A percentile compares a stretch with the other conserved stretches of the same genome.
These are phyloP conservation scores for Penicillium desertorum DNA, from an alignment of 495 filamentous ascomycete genomes.

Conservation along the genomic window DNA sequence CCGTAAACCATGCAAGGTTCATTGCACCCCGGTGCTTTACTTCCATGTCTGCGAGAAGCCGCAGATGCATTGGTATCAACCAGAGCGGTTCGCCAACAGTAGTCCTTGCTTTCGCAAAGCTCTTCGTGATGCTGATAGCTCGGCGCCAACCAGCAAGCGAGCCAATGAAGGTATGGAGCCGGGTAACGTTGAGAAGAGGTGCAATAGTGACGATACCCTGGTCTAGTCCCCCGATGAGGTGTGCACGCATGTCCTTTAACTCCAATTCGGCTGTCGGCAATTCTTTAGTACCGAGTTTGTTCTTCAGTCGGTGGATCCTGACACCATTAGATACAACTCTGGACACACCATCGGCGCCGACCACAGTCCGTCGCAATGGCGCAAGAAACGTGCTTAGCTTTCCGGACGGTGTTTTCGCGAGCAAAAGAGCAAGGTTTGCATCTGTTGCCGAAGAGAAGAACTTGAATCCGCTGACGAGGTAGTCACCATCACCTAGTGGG, in stretches of 20 bases:
- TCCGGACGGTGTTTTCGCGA: conserved; percentile 59
- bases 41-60: conserved; percentile 55
- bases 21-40: conserved; percentile 57
- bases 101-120: conserved; percentile 55
- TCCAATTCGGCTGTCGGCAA: conserved; percentile 72
- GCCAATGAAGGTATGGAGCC: conserved; percentile 60
- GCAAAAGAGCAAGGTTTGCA: conserved; percentile 65
- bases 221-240: conserved; percentile 62
- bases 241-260: conserved; percentile 59
- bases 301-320: conserved; percentile 65
- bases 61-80: conserved; percentile 59
- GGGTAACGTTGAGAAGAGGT: conserved; percentile 67
- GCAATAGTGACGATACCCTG: conserved; percentile 65
- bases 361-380: conserved; percentile 54
- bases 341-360: conserved; percentile 21
- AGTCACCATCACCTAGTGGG: conserved; percentile 32
- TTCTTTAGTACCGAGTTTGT: conserved; percentile 67
- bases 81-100: conserved; percentile 53
- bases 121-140: conserved; percentile 59
- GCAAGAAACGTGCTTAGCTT: conserved; percentile 66
- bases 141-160: conserved; percentile 59
- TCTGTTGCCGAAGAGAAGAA: conserved; percentile 78
- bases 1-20: conserved; percentile 60
- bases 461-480: conserved; percentile 65
- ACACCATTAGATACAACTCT: conserved; percentile 57